Base-by-base conservation (phyloP, 176 grass and related monocot genomes). In the bread wheat (Triticum aestivum) region DNA sequence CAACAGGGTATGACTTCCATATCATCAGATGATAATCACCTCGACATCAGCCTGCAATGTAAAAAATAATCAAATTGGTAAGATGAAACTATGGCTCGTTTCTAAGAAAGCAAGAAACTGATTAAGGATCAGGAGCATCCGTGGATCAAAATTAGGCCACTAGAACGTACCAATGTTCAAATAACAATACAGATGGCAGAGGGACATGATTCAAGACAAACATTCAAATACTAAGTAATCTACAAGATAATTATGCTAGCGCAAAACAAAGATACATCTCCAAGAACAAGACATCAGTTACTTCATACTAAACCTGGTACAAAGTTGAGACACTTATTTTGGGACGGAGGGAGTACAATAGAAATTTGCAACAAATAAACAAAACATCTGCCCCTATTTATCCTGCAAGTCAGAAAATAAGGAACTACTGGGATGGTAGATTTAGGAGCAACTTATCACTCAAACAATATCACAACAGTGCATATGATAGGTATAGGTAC, bases 1-100 rank as follows among this genome's bases (percentile, higher is more conserved):
- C 47, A 76, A 84, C 61, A 69, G 45, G 58, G 26, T 27, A 47
- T 35, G 8, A 65, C 68, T 62, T 68, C 67, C 15, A 59, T 49
- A 69, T 63, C 68, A 47, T 49, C 75, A 30, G 61, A 91, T 69
- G 69, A 61, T 56, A 44, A 35, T 58, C 49, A 41, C 79, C 75
- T 80, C 7, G 0, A 18, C 75, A 70, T 63, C 61, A 74, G 26
- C 58, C 89, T 90, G 84, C 58, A 83, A 15, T 14, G 9, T 42
- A 83, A 37, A 2, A 79, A 37, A 14, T 14, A 7, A 70, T 0
- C 3, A 6, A 76, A 23, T 5, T 1, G 14, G 37, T 82, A 13
- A 89, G 9, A 81, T 11, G 10, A 51, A 41, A 14, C 0, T 7
- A 37, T 18, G 2, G 9, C 3, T 6, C 0, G 58, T 35, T 82